Conservation (phyloP, 345 rosid genomes). For the Cardiospermum halicacabum region DNA sequence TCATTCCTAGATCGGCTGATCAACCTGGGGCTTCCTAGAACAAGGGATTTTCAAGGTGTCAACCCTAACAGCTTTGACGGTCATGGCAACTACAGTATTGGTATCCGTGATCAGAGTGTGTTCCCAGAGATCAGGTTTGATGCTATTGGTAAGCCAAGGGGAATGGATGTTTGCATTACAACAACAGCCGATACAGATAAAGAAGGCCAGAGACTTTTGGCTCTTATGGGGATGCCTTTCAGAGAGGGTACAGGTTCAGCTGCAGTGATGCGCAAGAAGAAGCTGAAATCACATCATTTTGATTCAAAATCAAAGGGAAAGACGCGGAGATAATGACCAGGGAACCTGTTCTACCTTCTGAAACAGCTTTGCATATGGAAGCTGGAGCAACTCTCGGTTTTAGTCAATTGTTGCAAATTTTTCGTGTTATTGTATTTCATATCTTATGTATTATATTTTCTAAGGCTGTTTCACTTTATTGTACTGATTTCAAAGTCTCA, state of each 20-base stretch:
- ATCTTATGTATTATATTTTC: background rate
- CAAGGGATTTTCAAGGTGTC: slow-evolving; percentile 92
- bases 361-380: background rate
- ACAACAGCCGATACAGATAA: slow-evolving; percentile 77
- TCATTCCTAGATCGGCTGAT: slow-evolving; percentile 88
- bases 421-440: too few relatives aligned
- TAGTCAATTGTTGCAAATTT: background rate
- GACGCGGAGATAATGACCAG: slow-evolving; percentile 37
- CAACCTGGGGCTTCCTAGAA: slow-evolving; percentile 86
- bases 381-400: background rate
- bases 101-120: slow-evolving; percentile 74
- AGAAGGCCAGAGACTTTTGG: slow-evolving; percentile 74
- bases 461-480: background rate
- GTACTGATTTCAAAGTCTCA: too few relatives aligned
- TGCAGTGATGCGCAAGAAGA: slow-evolving; percentile 52
- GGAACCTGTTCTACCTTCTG: background rate
- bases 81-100: slow-evolving; percentile 86
- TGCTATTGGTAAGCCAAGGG: slow-evolving; percentile 62
- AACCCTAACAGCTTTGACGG: slow-evolving; percentile 86
- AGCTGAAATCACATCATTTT: slow-evolving; percentile 73
- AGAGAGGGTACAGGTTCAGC: slow-evolving; percentile 47
- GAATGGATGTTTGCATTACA: slow-evolving; percentile 91
- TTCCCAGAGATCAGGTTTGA: slow-evolving; percentile 82
- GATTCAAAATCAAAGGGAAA: slow-evolving; percentile 59
- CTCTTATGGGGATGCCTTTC: slow-evolving; percentile 97